Evolutionary conservation across 208 protist species (phyloP).

Genomic region (Leptomonas seymouri): DNA sequence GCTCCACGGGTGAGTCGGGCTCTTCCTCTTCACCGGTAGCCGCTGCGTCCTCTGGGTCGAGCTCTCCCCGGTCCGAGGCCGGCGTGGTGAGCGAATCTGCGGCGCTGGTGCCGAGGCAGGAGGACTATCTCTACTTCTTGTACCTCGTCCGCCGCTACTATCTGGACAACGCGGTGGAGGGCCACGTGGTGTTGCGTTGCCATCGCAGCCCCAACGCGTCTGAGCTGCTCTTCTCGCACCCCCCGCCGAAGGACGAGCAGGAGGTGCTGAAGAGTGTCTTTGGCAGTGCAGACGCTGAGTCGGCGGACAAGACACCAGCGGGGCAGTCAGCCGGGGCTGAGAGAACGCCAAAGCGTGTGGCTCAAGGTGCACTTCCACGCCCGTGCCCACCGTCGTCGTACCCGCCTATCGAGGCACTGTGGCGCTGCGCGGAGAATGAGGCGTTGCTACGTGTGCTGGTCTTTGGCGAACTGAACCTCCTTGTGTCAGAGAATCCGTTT

Average conservation of each 20-base stretch:
- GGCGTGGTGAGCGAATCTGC: conserved; percentile 3
- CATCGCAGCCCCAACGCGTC: conserved; percentile 61
- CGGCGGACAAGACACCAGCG: background rate
- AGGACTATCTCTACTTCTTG: conserved; percentile 75
- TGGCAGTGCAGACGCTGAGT: background rate
- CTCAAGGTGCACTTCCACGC: conserved; percentile 1
- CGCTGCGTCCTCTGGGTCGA: background rate
- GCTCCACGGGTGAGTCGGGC: background rate
- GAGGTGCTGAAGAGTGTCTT: conserved; percentile 52
- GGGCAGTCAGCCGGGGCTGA: background rate
- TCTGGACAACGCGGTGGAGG: conserved; percentile 85
- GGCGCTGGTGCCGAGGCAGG: conserved; percentile 42
- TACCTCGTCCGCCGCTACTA: conserved; percentile 83
- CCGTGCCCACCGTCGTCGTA: conserved; percentile 46
- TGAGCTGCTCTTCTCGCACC: conserved; percentile 77
- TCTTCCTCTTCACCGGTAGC: background rate
- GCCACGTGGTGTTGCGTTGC: conserved; percentile 86
- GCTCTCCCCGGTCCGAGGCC: background rate
- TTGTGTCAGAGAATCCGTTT: conserved; percentile 86
- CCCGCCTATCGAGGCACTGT: conserved; percentile 77
- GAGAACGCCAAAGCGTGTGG: background rate
- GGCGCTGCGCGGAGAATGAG: conserved; percentile 79
- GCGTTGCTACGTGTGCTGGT: conserved; percentile 78
- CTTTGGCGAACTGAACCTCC: conserved; percentile 87
- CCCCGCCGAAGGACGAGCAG: conserved; percentile 76